phyloP scores from a whole-genome alignment of 495 filamentous ascomycete genomes.

The Penicillium simplicissimum region DNA sequence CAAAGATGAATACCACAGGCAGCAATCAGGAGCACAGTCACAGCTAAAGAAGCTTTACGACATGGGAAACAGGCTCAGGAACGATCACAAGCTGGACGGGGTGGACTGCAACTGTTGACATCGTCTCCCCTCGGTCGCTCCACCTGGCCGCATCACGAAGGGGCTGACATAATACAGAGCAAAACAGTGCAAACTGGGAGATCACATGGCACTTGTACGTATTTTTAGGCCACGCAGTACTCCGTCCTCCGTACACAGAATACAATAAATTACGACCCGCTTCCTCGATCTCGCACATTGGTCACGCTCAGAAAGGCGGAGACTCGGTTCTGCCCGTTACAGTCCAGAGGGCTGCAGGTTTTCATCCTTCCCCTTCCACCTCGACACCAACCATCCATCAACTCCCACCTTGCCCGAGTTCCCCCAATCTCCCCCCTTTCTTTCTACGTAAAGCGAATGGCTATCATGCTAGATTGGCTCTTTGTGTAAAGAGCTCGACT shows the following conservation, averaged over 20 bases:
- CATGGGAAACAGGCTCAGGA: constrained; percentile 14
- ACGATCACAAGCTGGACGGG: neutral
- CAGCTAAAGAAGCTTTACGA: constrained; percentile 23
- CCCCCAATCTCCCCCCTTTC: constrained; percentile 25
- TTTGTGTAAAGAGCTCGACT: constrained; percentile 38
- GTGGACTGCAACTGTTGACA: constrained; percentile 15
- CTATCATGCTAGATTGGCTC: constrained; percentile 44
- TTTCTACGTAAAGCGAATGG: constrained; percentile 50
- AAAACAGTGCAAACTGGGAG: constrained; percentile 25
- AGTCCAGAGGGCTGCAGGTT: constrained; percentile 6
- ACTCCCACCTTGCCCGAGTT: constrained; percentile 20
- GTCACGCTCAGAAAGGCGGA: neutral
- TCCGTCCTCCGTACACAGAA: neutral
- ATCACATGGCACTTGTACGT: constrained; percentile 20
- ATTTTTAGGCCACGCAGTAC: too few species aligned
- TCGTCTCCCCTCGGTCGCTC: constrained; percentile 18
- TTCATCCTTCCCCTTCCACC: constrained; percentile 17
- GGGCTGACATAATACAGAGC: constrained; percentile 22
- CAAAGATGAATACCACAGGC: constrained; percentile 24
- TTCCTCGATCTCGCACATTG: neutral
- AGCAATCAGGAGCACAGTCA: constrained; percentile 15
- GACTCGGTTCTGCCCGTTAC: neutral
- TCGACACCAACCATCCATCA: constrained; percentile 24
- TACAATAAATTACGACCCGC: constrained; percentile 11
- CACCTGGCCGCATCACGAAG: constrained; percentile 15